Evolutionary conservation across 441 rosid genomes (phyloP).

Genomic region (Monsonia emarginata): DNA sequence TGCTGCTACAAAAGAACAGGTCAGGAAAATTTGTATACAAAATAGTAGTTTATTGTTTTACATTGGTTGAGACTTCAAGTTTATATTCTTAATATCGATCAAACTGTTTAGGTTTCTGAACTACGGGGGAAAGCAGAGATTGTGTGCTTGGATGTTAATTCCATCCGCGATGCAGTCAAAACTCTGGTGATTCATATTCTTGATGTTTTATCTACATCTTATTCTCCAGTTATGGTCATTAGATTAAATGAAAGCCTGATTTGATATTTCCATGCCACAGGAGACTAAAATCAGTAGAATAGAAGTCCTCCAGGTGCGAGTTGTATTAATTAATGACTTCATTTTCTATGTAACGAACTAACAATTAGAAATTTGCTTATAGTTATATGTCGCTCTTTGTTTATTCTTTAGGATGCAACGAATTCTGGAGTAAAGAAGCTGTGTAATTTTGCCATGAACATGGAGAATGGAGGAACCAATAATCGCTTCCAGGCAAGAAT

Average conservation of each 20-base stretch:
- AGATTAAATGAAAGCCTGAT: conserved; percentile 5
- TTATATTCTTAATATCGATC: conserved; percentile 2
- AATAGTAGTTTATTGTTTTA: background rate
- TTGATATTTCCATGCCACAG: conserved; percentile 25
- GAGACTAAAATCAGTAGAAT: conserved; percentile 57
- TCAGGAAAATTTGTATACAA: conserved; percentile 19
- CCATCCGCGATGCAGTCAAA: conserved; percentile 59
- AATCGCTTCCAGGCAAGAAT: conserved; percentile 44
- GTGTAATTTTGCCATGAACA: conserved; percentile 30
- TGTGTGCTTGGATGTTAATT: conserved; percentile 39
- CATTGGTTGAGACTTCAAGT: conserved; percentile 14
- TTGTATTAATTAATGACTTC: conserved; percentile 6
- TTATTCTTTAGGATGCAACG: conserved; percentile 36
- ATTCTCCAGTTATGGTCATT: background rate
- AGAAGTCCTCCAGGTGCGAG: conserved; percentile 72
- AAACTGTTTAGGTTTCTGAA: conserved; percentile 39
- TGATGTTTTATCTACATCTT: background rate
- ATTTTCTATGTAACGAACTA: conserved; percentile 4
- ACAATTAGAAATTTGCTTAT: background rate
- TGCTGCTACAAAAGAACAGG: conserved; percentile 58
- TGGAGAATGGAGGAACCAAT: conserved; percentile 28
- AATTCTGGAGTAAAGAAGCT: conserved; percentile 46
- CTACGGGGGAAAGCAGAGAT: conserved; percentile 39
- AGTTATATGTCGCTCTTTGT: background rate
- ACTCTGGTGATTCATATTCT: conserved; percentile 44